Base-by-base conservation (phyloP, 805 yeast species). In the Monosporozyma solicola region DNA sequence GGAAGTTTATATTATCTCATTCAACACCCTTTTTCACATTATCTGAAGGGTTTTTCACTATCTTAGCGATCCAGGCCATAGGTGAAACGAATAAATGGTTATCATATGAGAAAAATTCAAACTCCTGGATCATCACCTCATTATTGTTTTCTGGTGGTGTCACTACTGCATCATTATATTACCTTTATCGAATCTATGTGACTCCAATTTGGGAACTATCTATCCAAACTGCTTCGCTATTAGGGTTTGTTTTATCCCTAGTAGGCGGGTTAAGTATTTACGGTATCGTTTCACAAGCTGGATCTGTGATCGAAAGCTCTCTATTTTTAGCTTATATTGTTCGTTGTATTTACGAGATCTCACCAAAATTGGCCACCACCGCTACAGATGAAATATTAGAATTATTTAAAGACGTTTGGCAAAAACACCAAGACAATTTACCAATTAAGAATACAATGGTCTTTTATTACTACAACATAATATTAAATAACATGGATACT, bases 41-140 rank as follows among this genome's bases (percentile, higher is more conserved):
- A 20, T 72, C 91, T 51, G 99, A 94, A 71, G 99, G 99, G 1
- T 84, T 94, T 60, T 95, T 97, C 69, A 83, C 97, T 0, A 78
- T 94, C 27, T 74, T 94, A 53, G 83, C 89, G n/a, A 89, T 94
- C 55, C 99, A 94, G 71, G 87, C 96, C 13, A 78, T 87, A 44
- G 97, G 98, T 8, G 90, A 90, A 61, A 82, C 87, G 8, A 77
- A 87, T 51, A 77, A 79, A 56, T 84, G 91, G 85, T 72, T 88
- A 47, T 80, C 60, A 13, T 53, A 59, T 44, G 64, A 61, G 52
- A 62, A 76, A 53, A 80, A 79, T 57, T 81, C 89, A 5, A 96
- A 90, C 61, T 72, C 81, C 35, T 87, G 95, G 91, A 79, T 87
- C 49, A 83, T 92, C 41, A 78, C 84, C 1, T 82, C 85, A 53